These are phyloP conservation scores for Jackrogersella multiformis DNA, from an alignment of 495 filamentous ascomycete species.

Conservation along the genomic window DNA sequence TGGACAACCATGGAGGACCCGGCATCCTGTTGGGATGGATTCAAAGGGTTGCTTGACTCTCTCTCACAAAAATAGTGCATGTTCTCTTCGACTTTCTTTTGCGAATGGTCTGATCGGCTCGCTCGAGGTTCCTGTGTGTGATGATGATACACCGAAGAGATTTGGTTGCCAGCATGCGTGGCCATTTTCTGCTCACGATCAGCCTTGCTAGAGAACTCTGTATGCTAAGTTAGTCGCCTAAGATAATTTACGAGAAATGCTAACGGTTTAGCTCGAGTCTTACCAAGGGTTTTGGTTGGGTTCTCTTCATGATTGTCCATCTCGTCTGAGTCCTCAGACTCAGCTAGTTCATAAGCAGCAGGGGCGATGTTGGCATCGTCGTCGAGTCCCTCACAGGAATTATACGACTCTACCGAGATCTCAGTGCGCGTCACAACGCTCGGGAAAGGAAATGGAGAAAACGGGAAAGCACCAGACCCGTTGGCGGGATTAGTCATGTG, in stretches of 20 bases:
- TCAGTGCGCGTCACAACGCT: slow-evolving; percentile 33
- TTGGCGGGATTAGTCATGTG: slow-evolving; percentile 14
- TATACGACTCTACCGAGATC: slow-evolving; percentile 40
- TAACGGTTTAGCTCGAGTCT: neutral
- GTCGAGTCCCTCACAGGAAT: slow-evolving; percentile 14
- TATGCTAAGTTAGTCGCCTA: slow-evolving; percentile 11
- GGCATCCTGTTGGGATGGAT: neutral
- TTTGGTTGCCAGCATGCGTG: neutral
- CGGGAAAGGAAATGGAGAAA: neutral
- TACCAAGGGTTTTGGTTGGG: slow-evolving; percentile 23
- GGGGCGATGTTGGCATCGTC: neutral
- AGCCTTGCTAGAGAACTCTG: slow-evolving; percentile 27
- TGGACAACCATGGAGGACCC: slow-evolving; percentile 37
- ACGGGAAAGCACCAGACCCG: slow-evolving; percentile 15
- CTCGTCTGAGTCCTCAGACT: slow-evolving; percentile 8
- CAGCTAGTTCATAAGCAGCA: slow-evolving; percentile 14
- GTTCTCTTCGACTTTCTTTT: neutral
- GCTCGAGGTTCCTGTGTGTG: neutral
- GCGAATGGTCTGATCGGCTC: neutral
- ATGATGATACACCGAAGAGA: neutral
- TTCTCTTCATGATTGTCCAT: neutral
- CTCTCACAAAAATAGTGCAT: neutral
- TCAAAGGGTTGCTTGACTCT: neutral
- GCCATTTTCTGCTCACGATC: slow-evolving; percentile 4
- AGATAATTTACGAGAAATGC: neutral